phyloP scores from a whole-genome alignment of 2,329 filamentous ascomycete species.

The Pezicula radicicola region DNA sequence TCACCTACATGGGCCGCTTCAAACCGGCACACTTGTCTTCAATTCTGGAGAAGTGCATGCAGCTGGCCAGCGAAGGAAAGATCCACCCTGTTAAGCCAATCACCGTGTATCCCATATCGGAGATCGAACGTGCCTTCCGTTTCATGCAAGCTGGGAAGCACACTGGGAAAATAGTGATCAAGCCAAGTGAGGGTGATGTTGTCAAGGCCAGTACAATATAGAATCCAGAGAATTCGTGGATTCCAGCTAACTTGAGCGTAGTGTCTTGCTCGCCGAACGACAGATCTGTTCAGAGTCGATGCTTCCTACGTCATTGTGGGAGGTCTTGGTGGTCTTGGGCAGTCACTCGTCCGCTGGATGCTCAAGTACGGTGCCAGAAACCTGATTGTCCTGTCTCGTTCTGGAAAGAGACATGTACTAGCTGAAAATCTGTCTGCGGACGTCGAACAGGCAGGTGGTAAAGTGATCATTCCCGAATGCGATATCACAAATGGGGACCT shows the following conservation, averaged over 20 bases:
- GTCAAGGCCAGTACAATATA: neutral
- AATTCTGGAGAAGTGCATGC: slow-evolving; percentile 13
- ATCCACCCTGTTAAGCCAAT: slow-evolving; percentile 19
- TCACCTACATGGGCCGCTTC: slow-evolving; percentile 11
- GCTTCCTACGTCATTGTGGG: no score
- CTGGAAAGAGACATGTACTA: neutral
- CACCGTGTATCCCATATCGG: slow-evolving; percentile 29
- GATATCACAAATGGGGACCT: no score
- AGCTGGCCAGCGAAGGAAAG: neutral
- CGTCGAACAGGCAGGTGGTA: no score
- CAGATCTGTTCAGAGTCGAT: neutral
- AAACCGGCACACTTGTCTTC: neutral
- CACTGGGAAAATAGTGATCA: slow-evolving; percentile 1
- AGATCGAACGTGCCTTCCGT: slow-evolving; percentile 17
- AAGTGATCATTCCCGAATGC: no score
- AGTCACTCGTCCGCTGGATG: no score
- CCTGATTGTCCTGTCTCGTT: no score
- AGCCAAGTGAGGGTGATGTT: neutral
- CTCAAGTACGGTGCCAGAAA: no score
- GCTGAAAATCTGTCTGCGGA: no score
- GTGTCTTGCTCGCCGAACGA: neutral
- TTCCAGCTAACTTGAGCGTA: neutral
- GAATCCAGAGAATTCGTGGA: neutral
- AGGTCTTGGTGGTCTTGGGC: no score
- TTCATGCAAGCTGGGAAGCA: slow-evolving; percentile 1